A percentile compares a stretch with the other conserved stretches of the same genome.
Conservation (phyloP, 176 grass and related monocot species). For the Pontederia paniculata region DNA sequence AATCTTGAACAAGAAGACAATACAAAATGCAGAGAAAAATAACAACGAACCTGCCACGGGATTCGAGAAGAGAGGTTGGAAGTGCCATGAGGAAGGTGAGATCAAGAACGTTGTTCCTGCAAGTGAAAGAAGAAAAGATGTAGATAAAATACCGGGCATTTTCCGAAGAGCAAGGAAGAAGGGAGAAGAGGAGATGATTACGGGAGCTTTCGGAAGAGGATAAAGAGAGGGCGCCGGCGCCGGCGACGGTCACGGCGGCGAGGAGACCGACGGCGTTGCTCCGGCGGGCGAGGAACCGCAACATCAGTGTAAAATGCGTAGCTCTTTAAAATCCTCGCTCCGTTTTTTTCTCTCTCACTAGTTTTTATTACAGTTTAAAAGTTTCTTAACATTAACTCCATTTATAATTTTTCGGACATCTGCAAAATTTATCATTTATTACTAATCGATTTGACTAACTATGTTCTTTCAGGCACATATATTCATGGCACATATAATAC, state of each 20-base stretch:
- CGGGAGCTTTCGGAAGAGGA: background rate
- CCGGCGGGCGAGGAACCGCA: slow-evolving; percentile 14
- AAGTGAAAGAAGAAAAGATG: background rate
- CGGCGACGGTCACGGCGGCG: background rate
- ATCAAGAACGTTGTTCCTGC: background rate
- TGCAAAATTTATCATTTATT: too few species aligned
- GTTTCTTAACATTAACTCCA: too few species aligned
- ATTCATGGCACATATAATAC: too few species aligned
- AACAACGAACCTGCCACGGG: slow-evolving; percentile 10
- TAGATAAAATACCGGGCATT: slow-evolving; percentile 10
- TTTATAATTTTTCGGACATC: too few species aligned
- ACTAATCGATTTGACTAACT: too few species aligned
- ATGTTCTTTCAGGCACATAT: too few species aligned
- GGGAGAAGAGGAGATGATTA: background rate
- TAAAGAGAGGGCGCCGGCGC: background rate
- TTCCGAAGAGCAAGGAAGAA: slow-evolving; percentile 4
- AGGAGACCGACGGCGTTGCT: slow-evolving; percentile 18
- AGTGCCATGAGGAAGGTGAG: background rate
- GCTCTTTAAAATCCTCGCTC: too few species aligned
- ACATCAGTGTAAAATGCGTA: too few species aligned
- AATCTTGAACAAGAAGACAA: slow-evolving; percentile 2
- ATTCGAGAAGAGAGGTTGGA: background rate
- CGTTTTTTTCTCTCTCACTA: too few species aligned
- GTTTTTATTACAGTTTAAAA: too few species aligned
- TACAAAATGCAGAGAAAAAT: background rate